Conservation (phyloP, 169 alveolate species). For the Eimeria necatrix region DNA sequence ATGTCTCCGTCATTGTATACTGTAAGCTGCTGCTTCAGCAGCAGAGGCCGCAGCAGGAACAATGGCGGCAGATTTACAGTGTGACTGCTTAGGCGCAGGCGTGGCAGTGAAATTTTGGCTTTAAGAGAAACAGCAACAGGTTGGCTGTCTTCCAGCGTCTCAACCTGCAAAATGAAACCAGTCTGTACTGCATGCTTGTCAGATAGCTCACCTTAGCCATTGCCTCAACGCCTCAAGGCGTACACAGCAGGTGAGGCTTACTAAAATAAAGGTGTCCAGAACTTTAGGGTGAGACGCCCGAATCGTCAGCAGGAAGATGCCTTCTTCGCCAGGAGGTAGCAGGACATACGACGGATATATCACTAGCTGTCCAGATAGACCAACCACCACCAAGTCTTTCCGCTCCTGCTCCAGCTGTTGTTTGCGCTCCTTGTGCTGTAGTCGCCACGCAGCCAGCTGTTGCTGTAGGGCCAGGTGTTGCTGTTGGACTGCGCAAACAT, state of each 20-base stretch:
- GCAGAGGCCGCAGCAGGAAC: constrained; percentile 22
- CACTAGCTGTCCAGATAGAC: constrained; percentile 46
- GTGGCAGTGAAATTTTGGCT: constrained; percentile 7
- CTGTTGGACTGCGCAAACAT: not conserved
- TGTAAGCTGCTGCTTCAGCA: constrained; percentile 54
- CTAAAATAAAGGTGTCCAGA: not conserved
- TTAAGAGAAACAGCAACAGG: not conserved
- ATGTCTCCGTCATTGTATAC: constrained; percentile 55
- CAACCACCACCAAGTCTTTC: constrained; percentile 21
- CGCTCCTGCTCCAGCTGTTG: constrained; percentile 39
- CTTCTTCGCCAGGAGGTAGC: constrained; percentile 42
- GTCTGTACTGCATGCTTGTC: too few species aligned
- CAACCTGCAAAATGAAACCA: not conserved
- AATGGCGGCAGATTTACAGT: constrained; percentile 50
- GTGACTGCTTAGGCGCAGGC: constrained; percentile 43
- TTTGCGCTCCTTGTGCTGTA: not conserved
- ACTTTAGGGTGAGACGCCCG: constrained; percentile 57
- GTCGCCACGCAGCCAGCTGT: not conserved
- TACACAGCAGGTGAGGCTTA: constrained; percentile 9
- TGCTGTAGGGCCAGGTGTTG: constrained; percentile 13
- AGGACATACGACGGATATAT: constrained; percentile 12
- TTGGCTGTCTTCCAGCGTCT: constrained; percentile 12
- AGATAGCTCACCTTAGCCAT: too few species aligned
- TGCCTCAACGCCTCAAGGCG: not conserved
- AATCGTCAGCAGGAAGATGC: constrained; percentile 4